Evolutionary conservation across 352 stramenopile species (phyloP), one percentile per base, ranked within the genome.

Genomic region (Pythium folliculosum): DNA sequence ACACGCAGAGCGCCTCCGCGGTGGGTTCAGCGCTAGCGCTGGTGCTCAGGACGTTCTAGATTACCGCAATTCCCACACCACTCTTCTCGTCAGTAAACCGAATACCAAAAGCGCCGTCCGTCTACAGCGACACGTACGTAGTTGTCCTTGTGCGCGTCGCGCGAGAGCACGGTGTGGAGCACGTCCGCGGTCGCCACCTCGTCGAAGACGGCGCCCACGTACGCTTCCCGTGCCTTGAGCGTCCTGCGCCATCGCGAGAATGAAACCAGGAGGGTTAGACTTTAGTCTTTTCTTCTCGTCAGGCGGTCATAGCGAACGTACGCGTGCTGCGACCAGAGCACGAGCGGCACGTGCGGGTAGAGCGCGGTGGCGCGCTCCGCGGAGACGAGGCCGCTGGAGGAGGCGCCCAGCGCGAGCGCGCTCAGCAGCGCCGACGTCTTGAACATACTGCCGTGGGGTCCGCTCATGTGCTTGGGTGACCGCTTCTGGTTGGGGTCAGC

Each of bases 281-380:
- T 16, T n/a, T 22, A 7, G 1, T 14, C 12, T 22, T 48, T 21
- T 22, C 10, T n/a, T n/a, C n/a, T n/a, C 17, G 43, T 37, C 35
- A 5, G 27, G 27, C 40, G 17, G 40, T 7, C 14, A 16, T 21
- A n/a, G 14, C 9, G 5, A 19, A 90, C 83, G 64, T 69, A 92
- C 84, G 80, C 62, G 59, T 73, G 76, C 54, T 86, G 45, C 6
- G 84, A 92, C 84, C 84, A 92, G 62, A 92, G 67, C 13, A 91
- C 49, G 9, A 90, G 68, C 37, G 84, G 84, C 16, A 87, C 75
- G 43, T 92, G 80, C 16, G 77, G 73, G 59, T 79, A 78, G 43
- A 86, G 59, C 27, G 64, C 77, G 19, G 64, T 55, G 30, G 70
- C 59, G 30, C 65, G 65, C 6, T 54, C 49, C 44, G 60, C 50